These are phyloP conservation scores for Silene vulgaris DNA, from an alignment of 179 eudicot genomes.

Conservation along the genomic window DNA sequence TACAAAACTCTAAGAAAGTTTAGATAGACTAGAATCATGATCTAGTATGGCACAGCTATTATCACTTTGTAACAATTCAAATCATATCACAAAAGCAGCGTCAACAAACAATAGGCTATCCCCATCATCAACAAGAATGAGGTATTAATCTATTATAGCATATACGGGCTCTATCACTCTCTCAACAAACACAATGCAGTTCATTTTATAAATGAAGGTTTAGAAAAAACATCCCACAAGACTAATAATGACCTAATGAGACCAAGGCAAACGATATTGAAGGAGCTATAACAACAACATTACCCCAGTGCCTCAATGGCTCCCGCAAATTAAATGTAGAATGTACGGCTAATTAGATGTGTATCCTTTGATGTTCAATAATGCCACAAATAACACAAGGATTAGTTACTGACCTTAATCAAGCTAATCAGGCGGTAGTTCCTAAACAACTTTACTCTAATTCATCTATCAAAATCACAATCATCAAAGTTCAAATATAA, in stretches of 20 bases:
- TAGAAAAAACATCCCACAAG: too few species aligned
- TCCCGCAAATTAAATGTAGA: neutral
- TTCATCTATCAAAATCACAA: neutral
- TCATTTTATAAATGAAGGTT: too few species aligned
- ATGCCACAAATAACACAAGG: slow-evolving; percentile 19
- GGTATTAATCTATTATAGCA: too few species aligned
- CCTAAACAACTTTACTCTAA: neutral
- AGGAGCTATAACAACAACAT: neutral
- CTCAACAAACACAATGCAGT: slow-evolving; percentile 17
- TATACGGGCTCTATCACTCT: neutral
- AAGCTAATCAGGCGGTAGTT: neutral
- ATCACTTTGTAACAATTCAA: slow-evolving; percentile 6
- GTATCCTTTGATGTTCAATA: slow-evolving; percentile 1
- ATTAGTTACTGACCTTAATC: too few species aligned
- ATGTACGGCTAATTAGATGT: neutral
- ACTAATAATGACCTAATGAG: slow-evolving; percentile 2
- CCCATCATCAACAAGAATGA: too few species aligned
- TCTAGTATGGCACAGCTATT: neutral
- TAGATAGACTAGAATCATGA: neutral
- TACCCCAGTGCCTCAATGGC: too few species aligned
- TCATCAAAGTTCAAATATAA: neutral
- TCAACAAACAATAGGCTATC: too few species aligned
- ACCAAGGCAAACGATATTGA: slow-evolving; percentile 4
- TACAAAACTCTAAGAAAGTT: neutral
- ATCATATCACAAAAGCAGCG: too few species aligned